phyloP scores from a whole-genome alignment of 2,329 filamentous ascomycete genomes.

The Purpureocillium lavendulum region DNA sequence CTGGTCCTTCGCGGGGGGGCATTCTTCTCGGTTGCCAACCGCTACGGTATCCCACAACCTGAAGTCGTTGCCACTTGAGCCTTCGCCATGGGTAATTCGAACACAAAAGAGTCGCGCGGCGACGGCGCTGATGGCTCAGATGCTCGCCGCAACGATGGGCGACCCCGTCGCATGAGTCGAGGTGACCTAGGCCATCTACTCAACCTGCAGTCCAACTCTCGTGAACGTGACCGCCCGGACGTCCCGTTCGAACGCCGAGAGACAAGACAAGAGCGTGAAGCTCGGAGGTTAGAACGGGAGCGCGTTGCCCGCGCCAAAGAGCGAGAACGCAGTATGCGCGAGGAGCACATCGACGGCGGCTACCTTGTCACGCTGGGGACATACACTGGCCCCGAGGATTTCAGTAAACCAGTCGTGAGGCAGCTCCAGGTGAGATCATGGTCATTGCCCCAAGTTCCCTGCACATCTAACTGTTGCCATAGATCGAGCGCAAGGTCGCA shows the following conservation, averaged over 20 bases:
- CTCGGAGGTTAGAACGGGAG: constrained; percentile 76
- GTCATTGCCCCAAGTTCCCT: constrained; percentile 9
- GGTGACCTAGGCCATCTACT: constrained; percentile 38
- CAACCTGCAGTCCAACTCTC: constrained; percentile 30
- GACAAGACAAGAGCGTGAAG: constrained; percentile 86
- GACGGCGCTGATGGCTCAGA: constrained; percentile 14
- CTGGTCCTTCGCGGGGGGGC: not conserved
- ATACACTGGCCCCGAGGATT: constrained; percentile 89
- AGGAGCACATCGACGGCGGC: constrained; percentile 90
- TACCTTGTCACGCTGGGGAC: constrained; percentile 90
- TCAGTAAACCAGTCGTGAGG: constrained; percentile 78
- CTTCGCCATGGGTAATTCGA: constrained; percentile 28
- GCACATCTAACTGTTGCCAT: constrained; percentile 10
- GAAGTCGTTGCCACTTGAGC: not conserved
- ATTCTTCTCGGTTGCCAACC: not conserved
- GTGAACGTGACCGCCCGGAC: constrained; percentile 28
- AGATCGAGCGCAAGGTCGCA: constrained; percentile 89
- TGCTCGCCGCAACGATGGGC: constrained; percentile 10
- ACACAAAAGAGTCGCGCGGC: constrained; percentile 28
- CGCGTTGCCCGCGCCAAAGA: constrained; percentile 68
- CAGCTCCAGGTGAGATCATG: constrained; percentile 71
- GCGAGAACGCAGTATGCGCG: constrained; percentile 79
- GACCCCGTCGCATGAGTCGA: constrained; percentile 25
- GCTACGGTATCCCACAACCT: not conserved
- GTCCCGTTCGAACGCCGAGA: constrained; percentile 60